Conservation (phyloP, 169 alveolate genomes). For the Plasmodium billcollinsi region DNA sequence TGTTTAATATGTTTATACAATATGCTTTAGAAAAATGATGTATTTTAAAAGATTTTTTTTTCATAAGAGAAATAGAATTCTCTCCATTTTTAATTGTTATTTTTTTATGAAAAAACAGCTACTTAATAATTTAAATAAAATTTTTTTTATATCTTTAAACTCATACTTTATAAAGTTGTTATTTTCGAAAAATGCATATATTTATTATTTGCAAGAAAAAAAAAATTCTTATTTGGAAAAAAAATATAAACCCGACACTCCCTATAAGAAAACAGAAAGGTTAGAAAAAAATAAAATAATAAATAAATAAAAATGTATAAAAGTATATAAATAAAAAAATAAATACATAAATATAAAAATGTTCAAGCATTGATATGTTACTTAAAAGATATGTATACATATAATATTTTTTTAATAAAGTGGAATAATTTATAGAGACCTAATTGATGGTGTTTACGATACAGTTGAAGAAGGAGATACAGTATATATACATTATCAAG, state of each 20-base stretch:
- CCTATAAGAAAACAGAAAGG: conserved; percentile 67
- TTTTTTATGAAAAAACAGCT: conserved; percentile 2
- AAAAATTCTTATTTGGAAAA: conserved; percentile 45
- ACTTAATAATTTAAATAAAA: not conserved
- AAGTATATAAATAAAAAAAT: not conserved
- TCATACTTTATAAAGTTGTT: conserved; percentile 30
- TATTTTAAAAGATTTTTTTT: conserved; percentile 2
- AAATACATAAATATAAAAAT: not conserved
- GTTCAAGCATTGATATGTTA: not conserved
- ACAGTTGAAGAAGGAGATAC: conserved; percentile 74
- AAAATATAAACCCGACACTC: conserved; percentile 47
- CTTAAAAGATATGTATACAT: not conserved
- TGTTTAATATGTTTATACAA: too few relatives aligned
- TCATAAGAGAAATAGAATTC: conserved; percentile 1
- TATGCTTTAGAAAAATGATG: not conserved
- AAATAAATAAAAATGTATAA: conserved; percentile 1
- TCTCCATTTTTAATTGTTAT: not conserved
- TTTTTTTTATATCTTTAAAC: conserved; percentile 43
- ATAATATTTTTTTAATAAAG: conserved; percentile 9
- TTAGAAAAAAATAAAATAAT: not conserved
- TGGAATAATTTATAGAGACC: conserved; percentile 65
- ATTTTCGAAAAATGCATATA: conserved; percentile 14
- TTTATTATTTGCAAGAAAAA: conserved; percentile 46
- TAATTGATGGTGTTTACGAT: conserved; percentile 63
- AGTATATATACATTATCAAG: conserved; percentile 75